Base-by-base conservation (phyloP, 2,329 filamentous ascomycete species). In the Pseudogymnoascus sp. region DNA sequence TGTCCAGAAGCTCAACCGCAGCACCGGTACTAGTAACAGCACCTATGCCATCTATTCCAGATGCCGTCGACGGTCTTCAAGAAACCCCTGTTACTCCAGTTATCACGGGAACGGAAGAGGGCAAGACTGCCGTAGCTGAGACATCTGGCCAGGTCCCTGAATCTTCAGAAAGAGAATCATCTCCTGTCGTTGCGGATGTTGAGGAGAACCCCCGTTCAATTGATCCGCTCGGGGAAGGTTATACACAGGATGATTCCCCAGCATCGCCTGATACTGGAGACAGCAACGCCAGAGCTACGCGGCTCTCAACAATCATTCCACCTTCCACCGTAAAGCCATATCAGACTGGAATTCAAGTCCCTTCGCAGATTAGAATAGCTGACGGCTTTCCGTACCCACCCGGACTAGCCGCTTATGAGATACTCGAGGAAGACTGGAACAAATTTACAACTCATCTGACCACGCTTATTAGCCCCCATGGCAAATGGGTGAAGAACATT, bases 331-430 rank as follows among this genome's bases (percentile, higher is more conserved):
- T n/a, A 7, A 40, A 59, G 6, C 58, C 58, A 59, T 59, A 59
- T 33, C 33, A 27, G 21, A 59, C 18, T 27, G 58, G 58, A 13
- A 62, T 68, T 29, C 63, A 62, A 42, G 65, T 65, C n/a, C 60
- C 63, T 21, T 36, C 63, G n/a, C 62, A 61, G 13, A 15, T 60
- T 15, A 25, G 39, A 7, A 27, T 66, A 13, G 8, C 31, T 5
- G 31, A 55, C 25, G 67, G 65, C 25, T 68, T 67, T 27, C 65
- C 62, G 8, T 68, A 64, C 33, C 66, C 63, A 5, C 60, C 60
- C 48, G 61, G 62, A 9, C 37, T 68, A 13, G 29, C 33, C 5
- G 10, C 29, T 5, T 65, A 64, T 31, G 61, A 55, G 8, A 64
- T 68, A 12, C 27, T 55, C 13, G 45, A 62, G 21, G 29, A 58